Evolutionary conservation across 345 rosid species (phyloP).

Genomic region (Geranium brycei): DNA sequence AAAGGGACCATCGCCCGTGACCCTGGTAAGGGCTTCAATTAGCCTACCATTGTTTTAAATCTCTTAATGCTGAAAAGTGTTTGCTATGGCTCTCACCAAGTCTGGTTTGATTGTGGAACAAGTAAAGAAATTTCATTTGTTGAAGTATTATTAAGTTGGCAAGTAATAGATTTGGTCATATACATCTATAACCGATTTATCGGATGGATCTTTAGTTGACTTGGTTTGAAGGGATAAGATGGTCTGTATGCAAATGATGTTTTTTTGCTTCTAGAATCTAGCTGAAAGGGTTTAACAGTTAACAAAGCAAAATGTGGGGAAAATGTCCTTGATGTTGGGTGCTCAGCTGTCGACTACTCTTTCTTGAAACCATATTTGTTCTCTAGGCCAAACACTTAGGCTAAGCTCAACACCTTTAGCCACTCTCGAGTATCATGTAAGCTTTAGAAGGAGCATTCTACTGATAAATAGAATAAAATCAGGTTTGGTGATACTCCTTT

Average conservation of each 20-base stretch:
- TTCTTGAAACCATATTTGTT: too few relatives aligned
- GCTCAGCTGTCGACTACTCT: too few relatives aligned
- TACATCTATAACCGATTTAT: background rate
- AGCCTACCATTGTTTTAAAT: background rate
- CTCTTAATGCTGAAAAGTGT: too few relatives aligned
- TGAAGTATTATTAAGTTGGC: background rate
- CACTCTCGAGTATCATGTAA: background rate
- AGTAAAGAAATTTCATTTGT: too few relatives aligned
- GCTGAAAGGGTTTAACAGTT: background rate
- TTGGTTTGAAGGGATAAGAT: background rate
- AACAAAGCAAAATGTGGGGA: too few relatives aligned
- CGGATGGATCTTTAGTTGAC: background rate
- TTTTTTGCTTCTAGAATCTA: background rate
- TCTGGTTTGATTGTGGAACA: background rate
- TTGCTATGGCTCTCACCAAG: background rate
- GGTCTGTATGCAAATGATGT: background rate
- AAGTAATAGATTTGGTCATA: too few relatives aligned
- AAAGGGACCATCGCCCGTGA: conserved; percentile 22
- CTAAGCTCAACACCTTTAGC: background rate
- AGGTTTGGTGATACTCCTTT: background rate
- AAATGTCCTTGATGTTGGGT: too few relatives aligned
- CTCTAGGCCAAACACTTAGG: background rate
- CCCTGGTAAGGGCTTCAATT: conserved; percentile 16
- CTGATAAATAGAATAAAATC: background rate
- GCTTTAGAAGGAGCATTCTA: background rate